Conservation (phyloP, 768 basidiomycete species). For the Tremella mesenterica region DNA sequence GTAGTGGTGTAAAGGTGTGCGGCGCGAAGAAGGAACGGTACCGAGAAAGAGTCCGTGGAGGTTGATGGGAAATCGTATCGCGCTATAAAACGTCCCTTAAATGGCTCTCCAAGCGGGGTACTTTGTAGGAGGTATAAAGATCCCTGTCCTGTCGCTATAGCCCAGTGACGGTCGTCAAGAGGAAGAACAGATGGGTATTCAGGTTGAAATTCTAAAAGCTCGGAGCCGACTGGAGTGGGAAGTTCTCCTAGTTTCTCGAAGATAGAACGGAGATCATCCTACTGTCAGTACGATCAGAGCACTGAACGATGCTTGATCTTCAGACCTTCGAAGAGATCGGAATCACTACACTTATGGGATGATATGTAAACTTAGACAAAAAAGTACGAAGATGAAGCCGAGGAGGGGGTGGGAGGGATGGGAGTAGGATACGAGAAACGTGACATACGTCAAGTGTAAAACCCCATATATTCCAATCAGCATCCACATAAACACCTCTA, state of each 20-base stretch:
- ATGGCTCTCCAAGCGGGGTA: constrained; percentile 1
- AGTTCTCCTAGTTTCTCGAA: constrained; percentile 21
- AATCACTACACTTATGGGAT: not conserved
- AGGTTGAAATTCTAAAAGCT: constrained; percentile 4
- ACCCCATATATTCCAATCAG: constrained; percentile 30
- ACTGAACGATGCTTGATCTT: not conserved
- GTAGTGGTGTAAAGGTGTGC: constrained; percentile 4
- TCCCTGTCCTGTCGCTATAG: constrained; percentile 27
- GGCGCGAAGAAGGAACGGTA: constrained; percentile 24
- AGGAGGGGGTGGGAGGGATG: too few relatives aligned
- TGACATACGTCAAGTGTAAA: constrained; percentile 26
- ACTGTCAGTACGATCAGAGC: too few relatives aligned
- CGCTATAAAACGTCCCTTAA: constrained; percentile 16
- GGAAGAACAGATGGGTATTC: constrained; percentile 28
- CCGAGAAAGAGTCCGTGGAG: not conserved
- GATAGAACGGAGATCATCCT: constrained; percentile 18
- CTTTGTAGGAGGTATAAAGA: constrained; percentile 24
- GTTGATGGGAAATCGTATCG: constrained; percentile 15
- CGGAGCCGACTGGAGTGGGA: constrained; percentile 21
- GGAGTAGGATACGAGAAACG: not conserved
- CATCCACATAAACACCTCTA: constrained; percentile 33
- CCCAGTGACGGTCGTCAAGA: constrained; percentile 15
- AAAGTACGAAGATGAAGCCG: too few relatives aligned
- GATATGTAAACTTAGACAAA: too few relatives aligned
- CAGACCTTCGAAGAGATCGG: not conserved